phyloP scores from a whole-genome alignment of 129 eudicot species.

The Dittrichia graveolens region DNA sequence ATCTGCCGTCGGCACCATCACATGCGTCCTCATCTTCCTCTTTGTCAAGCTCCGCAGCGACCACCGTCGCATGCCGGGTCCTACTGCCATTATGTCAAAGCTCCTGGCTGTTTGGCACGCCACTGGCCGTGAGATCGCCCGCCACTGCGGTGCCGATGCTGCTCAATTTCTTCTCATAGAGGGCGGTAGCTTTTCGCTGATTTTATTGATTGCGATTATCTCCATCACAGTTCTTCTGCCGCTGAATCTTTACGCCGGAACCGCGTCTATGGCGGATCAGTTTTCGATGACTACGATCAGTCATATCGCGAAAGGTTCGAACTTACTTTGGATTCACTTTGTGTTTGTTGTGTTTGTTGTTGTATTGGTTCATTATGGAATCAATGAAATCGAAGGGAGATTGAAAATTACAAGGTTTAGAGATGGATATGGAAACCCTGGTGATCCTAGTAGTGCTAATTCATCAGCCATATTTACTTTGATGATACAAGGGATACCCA shows the following conservation, averaged over 20 bases:
- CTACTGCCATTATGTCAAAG: conserved; percentile 77
- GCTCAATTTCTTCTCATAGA: conserved; percentile 89
- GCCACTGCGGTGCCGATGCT: conserved; percentile 97
- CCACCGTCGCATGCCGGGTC: conserved; percentile 90
- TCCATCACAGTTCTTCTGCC: conserved; percentile 60
- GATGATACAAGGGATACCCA: conserved; percentile 86
- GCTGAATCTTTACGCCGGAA: conserved; percentile 69
- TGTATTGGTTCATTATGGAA: conserved; percentile 64
- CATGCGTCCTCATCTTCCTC: conserved; percentile 78
- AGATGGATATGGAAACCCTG: conserved; percentile 84
- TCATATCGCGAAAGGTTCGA: conserved; percentile 74
- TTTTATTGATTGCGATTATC: conserved; percentile 49
- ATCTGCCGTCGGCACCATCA: conserved; percentile 77
- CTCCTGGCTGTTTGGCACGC: conserved; percentile 96
- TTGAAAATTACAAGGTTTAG: conserved; percentile 74
- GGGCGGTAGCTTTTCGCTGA: conserved; percentile 75
- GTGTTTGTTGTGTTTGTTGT: conserved; percentile 61
- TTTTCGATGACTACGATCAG: conserved; percentile 85
- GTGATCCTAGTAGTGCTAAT: conserved; percentile 54
- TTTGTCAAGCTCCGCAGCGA: conserved; percentile 93
- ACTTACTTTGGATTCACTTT: conserved; percentile 77
- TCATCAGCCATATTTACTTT: conserved; percentile 74
- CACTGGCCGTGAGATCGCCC: conserved; percentile 82
- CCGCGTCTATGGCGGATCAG: conserved; percentile 63
- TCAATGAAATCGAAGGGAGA: conserved; percentile 60